phyloP scores from a whole-genome alignment of 1,284 basidiomycete genomes.

The Fistulina hepatica region DNA sequence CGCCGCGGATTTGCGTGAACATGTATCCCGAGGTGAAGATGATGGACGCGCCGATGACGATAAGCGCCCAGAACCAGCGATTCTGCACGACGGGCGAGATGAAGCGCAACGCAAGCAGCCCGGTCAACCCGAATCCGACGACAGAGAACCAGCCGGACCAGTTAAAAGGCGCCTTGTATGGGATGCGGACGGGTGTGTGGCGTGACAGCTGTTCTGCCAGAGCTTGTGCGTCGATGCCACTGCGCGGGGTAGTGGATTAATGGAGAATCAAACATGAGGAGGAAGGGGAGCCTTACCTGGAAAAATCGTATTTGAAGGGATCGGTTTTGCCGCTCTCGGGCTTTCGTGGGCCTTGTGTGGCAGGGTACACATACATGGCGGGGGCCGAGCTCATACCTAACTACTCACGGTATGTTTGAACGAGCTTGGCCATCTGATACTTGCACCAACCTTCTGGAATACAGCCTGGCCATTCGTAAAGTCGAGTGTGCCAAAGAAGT shows the following conservation, averaged over 20 bases:
- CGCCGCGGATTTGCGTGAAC: conserved; percentile 89
- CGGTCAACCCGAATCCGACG: conserved; percentile 31
- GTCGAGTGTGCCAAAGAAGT: conserved; percentile 90
- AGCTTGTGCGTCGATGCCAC: conserved; percentile 69
- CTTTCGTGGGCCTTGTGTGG: conserved; percentile 59
- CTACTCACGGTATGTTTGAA: conserved; percentile 17
- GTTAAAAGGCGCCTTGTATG: conserved; percentile 63
- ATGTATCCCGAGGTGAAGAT: conserved; percentile 90
- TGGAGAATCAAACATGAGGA: conserved; percentile 4
- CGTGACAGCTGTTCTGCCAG: conserved; percentile 68
- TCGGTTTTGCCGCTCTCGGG: conserved; percentile 36
- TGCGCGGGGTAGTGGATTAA: conserved; percentile 25
- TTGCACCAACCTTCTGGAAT: conserved; percentile 60
- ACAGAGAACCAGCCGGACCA: conserved; percentile 46
- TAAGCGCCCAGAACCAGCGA: conserved; percentile 72
- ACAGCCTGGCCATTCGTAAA: conserved; percentile 66
- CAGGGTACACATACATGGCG: conserved; percentile 67
- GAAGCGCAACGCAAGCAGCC: conserved; percentile 44
- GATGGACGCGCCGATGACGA: conserved; percentile 55
- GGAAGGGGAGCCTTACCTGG: conserved; percentile 37
- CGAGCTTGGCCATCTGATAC: not conserved
- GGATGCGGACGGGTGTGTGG: conserved; percentile 64
- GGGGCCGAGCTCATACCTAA: conserved; percentile 74
- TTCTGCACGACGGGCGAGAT: conserved; percentile 62
- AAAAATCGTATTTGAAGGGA: conserved; percentile 71